Percentiles rank a stretch among this genome's conserved stretches.
Conservation (phyloP, 257 asterid species). For the Solanum habrochaites region DNA sequence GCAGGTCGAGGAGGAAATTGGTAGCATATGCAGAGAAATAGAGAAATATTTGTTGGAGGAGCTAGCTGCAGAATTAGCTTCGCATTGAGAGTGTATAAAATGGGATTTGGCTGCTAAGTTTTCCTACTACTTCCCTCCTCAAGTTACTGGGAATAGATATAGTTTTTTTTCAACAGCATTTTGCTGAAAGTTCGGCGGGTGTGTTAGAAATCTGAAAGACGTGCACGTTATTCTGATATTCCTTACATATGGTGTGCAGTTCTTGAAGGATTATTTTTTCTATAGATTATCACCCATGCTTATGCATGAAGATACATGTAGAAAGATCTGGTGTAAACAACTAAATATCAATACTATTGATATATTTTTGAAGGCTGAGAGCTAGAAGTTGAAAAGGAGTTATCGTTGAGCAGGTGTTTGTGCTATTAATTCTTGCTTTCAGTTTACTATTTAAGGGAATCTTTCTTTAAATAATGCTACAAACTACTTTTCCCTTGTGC, state of each 20-base stretch:
- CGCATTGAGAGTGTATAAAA: not conserved
- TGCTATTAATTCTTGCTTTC: not conserved
- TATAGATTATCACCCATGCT: not conserved
- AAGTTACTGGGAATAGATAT: not conserved
- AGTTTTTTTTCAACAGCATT: not conserved
- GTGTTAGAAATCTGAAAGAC: not conserved
- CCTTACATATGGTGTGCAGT: not conserved
- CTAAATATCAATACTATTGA: not conserved
- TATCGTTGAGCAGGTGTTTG: not conserved
- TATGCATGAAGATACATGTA: not conserved
- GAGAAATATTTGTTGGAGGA: constrained; percentile 48
- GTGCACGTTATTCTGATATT: not conserved
- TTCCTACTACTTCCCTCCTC: not conserved
- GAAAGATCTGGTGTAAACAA: not conserved
- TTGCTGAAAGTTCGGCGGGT: not conserved
- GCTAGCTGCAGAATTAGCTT: constrained; percentile 37
- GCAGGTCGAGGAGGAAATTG: constrained; percentile 36
- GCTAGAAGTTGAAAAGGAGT: not conserved
- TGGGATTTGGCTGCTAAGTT: not conserved
- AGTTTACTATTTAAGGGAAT: not conserved
- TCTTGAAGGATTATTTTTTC: not conserved
- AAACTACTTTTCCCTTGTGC: not conserved
- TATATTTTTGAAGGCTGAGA: not conserved
- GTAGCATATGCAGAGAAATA: constrained; percentile 45
- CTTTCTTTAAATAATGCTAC: not conserved